Evolutionary conservation across 768 basidiomycete genomes (phyloP), one percentile per base, ranked within the genome.

Genomic region (Fomitopsis serialis): DNA sequence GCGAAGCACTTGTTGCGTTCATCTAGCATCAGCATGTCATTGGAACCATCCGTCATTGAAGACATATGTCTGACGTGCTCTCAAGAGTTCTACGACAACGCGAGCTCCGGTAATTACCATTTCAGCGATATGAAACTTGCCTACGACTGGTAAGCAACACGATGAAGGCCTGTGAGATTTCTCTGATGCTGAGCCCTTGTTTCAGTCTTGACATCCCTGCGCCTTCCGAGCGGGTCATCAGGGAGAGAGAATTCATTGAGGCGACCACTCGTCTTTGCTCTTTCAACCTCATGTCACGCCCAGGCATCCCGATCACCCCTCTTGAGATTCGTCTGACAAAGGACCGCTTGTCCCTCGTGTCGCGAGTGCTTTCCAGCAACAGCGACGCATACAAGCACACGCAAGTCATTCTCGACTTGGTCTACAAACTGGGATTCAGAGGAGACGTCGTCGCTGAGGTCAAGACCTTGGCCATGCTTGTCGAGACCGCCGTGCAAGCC

Each of bases 51-150:
- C 22, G 68, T 70, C 3, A 68, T 89, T 4, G 94, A 98, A 68
- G 80, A 85, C 29, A 81, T 96, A 12, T 93, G 92, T 59, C 71
- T 99, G 19, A 67, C 81, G 1, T 84, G 84, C 42, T 92, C 91
- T 2, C 80, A 82, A 45, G 97, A 98, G 71, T 84, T 97, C 56
- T 99, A 98, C 68, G 93, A 98, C 65, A 98, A 98, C 61, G 89
- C 97, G 2, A 84, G 78, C 57, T 88, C 85, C 0, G 97, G 93
- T 5, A 99, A 98, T 63, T 87, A 93, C 65, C 90, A 92, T 60
- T 77, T 80, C 35, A 95, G 96, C 3, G 92, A 96, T 48, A 98
- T 99, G 95, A 96, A 93, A 67, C 74, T 92, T 46, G 97, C 97
- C 1, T 95, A 95, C 68, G 92, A 96, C 53, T 98, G 97, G 96